Percentiles rank a stretch among this genome's conserved stretches.
Conservation (phyloP, 768 basidiomycete species). For the Pleurotus cornucopiae region DNA sequence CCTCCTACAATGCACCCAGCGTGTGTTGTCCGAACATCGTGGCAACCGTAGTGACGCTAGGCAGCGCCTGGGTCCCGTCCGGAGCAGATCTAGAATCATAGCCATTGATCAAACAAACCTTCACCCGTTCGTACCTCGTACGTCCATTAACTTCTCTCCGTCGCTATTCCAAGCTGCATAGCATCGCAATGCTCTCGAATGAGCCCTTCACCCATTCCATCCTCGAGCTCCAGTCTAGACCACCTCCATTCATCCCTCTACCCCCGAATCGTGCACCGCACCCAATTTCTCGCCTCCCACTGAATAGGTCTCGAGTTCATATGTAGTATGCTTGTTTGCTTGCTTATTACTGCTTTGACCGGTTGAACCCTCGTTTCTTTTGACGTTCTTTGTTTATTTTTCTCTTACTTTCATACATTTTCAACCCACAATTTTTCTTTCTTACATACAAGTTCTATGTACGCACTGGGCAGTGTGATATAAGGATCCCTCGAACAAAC, state of each 20-base stretch:
- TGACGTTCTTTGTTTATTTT: constrained; percentile 4
- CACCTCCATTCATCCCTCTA: neutral
- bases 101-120: neutral
- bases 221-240: neutral
- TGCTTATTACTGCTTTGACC: constrained; percentile 7
- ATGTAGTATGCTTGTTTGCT: constrained; percentile 3
- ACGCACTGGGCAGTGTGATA: constrained; percentile 7
- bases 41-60: constrained; percentile 3
- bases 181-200: constrained; percentile 3
- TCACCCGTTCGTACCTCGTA: neutral
- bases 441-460: neutral
- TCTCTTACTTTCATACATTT: neutral
- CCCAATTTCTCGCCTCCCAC: no score
- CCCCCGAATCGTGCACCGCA: no score
- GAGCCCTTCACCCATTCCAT: constrained; percentile 1
- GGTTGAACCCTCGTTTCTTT: constrained; percentile 6
- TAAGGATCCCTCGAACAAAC: neutral
- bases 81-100: constrained; percentile 5
- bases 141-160: neutral
- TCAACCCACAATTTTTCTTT: neutral
- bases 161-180: constrained; percentile 6
- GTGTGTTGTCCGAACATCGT: neutral
- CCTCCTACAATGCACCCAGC: neutral
- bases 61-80: constrained; percentile 3
- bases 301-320: neutral